Evolutionary conservation across 148 eudicot genomes (phyloP), one percentile per base, ranked within the genome.

Genomic region (Rheum nobile): DNA sequence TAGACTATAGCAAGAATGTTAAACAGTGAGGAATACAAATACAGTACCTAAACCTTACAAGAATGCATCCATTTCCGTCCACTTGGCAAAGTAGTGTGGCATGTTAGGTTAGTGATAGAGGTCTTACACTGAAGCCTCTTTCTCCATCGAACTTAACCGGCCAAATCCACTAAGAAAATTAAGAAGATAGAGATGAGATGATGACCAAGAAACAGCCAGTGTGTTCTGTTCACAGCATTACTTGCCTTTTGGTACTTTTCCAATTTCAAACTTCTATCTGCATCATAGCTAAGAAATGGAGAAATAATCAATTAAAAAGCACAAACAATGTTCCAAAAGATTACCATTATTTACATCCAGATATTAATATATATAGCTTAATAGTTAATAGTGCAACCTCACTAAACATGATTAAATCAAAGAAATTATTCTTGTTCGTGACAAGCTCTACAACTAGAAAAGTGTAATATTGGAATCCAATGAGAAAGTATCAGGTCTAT

Each of bases 81-180:
- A 65, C 70, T 65, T 65, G 32, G 11, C n/a, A 65, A 65, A 65
- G 39, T 65, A 65, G 39, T 16, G 70, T 65, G 70, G 70, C 41
- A 65, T 22, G 34, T 31, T 65, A 34, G 38, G 37, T 31, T 13
- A 14, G 37, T 31, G 68, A 61, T 16, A 61, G 37, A 31, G 68
- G 3, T 65, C 38, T 59, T 65, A 32, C 21, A 5, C 22, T 65
- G 22, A 34, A 17, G 41, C 22, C 22, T 65, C 70, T 14, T 19
- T 34, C 7, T 65, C 70, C 70, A 32, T 32, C 16, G 17, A 65
- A 24, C 39, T 32, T 65, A 6, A 6, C 38, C 10, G 17, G 39
- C 21, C 70, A 65, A 65, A 65, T 65, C 21, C 38, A 65, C 70
- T 65, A 16, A 5, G 17, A 0, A 24, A 34, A 26, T 28, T 65